Evolutionary conservation across 805 yeast species (phyloP).

Genomic region (Candida multigemmis): DNA sequence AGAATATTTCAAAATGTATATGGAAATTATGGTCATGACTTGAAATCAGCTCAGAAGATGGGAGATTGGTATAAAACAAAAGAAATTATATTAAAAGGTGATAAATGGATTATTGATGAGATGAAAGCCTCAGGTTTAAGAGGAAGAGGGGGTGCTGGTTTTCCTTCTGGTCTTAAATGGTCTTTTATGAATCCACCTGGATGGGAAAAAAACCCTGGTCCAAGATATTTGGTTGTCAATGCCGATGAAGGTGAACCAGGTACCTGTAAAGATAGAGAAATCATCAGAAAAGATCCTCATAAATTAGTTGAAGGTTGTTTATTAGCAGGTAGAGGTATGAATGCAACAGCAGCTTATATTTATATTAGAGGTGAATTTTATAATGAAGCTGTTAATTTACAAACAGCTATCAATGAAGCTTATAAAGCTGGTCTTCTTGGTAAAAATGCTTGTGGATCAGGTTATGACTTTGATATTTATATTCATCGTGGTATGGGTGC

Average conservation of each 20-base stretch:
- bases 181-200: conserved; percentile 94
- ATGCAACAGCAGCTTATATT: conserved; percentile 87
- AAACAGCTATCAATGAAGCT: conserved; percentile 81
- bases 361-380: conserved; percentile 88
- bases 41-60: conserved; percentile 65
- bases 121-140: conserved; percentile 77
- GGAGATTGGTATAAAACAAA: conserved; percentile 93
- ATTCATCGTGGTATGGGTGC: conserved; percentile 94
- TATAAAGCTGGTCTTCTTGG: conserved; percentile 75
- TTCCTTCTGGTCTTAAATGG: conserved; percentile 88
- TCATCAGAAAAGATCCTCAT: conserved; percentile 86
- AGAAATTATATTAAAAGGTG: conserved; percentile 76
- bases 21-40: conserved; percentile 65
- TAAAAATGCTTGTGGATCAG: conserved; percentile 80
- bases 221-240: conserved; percentile 79
- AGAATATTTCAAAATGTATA: conserved; percentile 82
- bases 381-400: conserved; percentile 67
- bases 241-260: conserved; percentile 97
- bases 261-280: conserved; percentile 88
- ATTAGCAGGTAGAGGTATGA: conserved; percentile 85
- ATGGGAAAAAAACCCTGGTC: conserved; percentile 88
- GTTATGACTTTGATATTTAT: conserved; percentile 74
- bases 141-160: conserved; percentile 93
- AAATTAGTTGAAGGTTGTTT: conserved; percentile 89
- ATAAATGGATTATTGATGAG: conserved; percentile 84